Evolutionary conservation across 306 rosid genomes (phyloP).

Genomic region (Vicia villosa): DNA sequence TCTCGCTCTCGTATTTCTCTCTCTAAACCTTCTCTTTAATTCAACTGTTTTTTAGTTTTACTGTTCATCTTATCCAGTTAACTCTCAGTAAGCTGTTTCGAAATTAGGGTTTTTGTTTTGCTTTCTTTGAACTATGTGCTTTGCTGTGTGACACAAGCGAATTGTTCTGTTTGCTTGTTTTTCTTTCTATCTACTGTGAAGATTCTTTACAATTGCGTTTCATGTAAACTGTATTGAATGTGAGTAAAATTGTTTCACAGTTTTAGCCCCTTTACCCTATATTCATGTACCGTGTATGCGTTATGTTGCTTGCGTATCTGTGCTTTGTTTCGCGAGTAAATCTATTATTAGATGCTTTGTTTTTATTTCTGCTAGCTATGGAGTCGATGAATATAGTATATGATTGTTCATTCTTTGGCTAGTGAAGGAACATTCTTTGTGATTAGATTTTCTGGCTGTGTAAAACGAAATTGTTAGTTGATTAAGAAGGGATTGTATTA

Average conservation of each 20-base stretch:
- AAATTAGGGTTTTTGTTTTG: conserved; percentile 25
- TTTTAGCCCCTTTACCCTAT: no score
- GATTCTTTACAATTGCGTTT: conserved; percentile 21
- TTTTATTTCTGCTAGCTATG: neutral
- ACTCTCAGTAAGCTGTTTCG: neutral
- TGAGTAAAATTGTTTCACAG: neutral
- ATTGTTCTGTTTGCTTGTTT: neutral
- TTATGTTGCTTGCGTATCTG: neutral
- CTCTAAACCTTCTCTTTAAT: neutral
- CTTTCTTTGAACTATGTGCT: neutral
- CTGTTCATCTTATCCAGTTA: neutral
- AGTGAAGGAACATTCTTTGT: no score
- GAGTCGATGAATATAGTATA: no score
- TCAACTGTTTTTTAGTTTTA: neutral
- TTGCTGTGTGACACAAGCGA: neutral
- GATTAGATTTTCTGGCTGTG: no score
- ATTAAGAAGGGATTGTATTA: no score
- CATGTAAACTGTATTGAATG: conserved; percentile 17
- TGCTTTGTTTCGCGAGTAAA: neutral
- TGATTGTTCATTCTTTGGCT: no score
- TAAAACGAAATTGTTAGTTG: no score
- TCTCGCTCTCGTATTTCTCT: conserved; percentile 50
- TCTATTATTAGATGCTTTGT: neutral
- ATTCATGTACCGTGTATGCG: no score
- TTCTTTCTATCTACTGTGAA: neutral